Conservation (phyloP, 2,329 filamentous ascomycete genomes). For the Albifimbria verrucaria region DNA sequence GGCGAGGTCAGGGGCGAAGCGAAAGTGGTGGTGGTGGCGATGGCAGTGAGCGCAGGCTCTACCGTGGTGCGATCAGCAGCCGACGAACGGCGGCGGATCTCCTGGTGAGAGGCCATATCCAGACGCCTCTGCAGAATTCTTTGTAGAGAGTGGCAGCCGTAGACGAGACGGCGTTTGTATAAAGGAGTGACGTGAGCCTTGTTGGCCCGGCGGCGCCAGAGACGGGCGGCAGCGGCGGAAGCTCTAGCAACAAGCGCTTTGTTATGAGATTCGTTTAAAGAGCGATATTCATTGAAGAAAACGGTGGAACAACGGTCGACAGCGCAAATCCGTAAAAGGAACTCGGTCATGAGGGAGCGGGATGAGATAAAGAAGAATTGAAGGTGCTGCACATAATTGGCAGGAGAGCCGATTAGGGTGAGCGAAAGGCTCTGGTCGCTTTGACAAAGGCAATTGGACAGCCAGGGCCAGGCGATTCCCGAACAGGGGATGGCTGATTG, state of each 20-base stretch:
- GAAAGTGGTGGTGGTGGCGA: conserved; percentile 14
- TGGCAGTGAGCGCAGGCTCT: conserved; percentile 17
- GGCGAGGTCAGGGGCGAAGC: conserved; percentile 7
- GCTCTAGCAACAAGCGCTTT: conserved; percentile 42
- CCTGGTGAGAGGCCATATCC: conserved; percentile 32
- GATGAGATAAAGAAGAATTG: conserved; percentile 16
- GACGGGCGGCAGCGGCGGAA: conserved; percentile 35
- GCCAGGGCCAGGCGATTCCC: background rate
- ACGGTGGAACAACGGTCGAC: conserved; percentile 42
- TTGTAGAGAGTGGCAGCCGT: conserved; percentile 28
- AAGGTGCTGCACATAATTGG: conserved; percentile 12
- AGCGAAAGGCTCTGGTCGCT: background rate
- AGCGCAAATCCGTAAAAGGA: conserved; percentile 45
- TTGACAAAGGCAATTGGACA: background rate
- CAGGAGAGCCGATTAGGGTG: conserved; percentile 5
- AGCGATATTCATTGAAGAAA: conserved; percentile 42
- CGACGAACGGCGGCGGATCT: conserved; percentile 37
- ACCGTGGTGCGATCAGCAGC: conserved; percentile 31
- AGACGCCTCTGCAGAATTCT: conserved; percentile 21
- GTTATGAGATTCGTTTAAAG: conserved; percentile 34
- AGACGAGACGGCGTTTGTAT: conserved; percentile 29
- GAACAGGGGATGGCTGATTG: conserved; percentile 1
- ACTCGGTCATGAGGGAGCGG: conserved; percentile 41
- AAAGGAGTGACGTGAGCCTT: conserved; percentile 35
- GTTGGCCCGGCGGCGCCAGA: conserved; percentile 33